These are phyloP conservation scores for Trichoderma lentiforme DNA, from an alignment of 2,329 filamentous ascomycete species.

Conservation along the genomic window DNA sequence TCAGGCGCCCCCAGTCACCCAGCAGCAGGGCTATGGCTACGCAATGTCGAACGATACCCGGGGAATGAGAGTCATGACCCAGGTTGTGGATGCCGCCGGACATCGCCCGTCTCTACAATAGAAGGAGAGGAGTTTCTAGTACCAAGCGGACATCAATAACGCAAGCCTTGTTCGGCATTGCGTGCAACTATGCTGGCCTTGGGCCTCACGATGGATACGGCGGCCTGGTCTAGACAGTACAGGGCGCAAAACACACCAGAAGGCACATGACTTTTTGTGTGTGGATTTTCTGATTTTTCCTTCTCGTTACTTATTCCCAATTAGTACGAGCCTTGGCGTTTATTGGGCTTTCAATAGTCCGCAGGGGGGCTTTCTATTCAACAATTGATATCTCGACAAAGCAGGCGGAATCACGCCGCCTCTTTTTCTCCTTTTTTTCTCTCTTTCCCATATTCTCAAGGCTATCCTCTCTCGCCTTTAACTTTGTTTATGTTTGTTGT, in stretches of 20 bases:
- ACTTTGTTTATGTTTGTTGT: background rate
- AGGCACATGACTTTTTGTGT: background rate
- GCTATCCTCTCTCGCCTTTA: background rate
- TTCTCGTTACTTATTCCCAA: background rate
- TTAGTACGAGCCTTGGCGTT: conserved; percentile 4
- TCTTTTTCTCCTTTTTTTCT: background rate
- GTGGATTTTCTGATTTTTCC: background rate
- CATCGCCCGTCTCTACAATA: conserved; percentile 30
- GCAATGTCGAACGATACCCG: conserved; percentile 33
- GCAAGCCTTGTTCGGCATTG: background rate
- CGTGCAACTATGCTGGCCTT: background rate
- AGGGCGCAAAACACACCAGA: conserved; percentile 22
- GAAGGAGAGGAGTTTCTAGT: background rate
- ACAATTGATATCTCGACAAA: background rate
- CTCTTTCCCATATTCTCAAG: background rate
- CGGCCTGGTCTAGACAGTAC: conserved; percentile 31
- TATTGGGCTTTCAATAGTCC: background rate
- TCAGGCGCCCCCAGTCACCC: conserved; percentile 28
- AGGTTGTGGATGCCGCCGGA: conserved; percentile 30
- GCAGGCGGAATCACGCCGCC: background rate
- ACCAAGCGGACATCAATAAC: background rate
- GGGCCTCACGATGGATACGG: conserved; percentile 15
- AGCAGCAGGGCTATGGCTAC: conserved; percentile 35
- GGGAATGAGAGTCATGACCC: conserved; percentile 29
- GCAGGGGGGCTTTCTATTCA: background rate